These are phyloP conservation scores for Dentipellis sp. DNA, from an alignment of 768 basidiomycete species.

Conservation along the genomic window DNA sequence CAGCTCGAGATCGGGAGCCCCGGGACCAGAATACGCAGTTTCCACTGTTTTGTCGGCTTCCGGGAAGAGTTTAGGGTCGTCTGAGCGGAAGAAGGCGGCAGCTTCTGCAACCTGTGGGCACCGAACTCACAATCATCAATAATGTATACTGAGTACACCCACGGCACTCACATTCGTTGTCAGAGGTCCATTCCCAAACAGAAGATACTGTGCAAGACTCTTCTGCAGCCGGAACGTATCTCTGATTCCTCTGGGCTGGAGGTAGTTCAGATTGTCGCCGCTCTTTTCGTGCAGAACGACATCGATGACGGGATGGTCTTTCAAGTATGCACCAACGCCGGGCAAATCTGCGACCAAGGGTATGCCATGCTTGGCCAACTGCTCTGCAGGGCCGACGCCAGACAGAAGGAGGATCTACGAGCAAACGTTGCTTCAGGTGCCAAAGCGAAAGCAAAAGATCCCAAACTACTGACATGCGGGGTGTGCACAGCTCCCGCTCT, in stretches of 20 bases:
- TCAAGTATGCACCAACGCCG: slow-evolving; percentile 64
- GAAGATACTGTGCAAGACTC: slow-evolving; percentile 28
- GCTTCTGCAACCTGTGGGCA: slow-evolving; percentile 29
- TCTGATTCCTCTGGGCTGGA: slow-evolving; percentile 14
- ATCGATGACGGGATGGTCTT: slow-evolving; percentile 56
- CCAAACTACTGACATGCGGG: slow-evolving; percentile 33
- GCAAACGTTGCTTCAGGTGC: background rate
- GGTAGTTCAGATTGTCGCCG: slow-evolving; percentile 31
- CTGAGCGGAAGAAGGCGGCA: slow-evolving; percentile 44
- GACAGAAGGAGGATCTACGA: slow-evolving; percentile 58
- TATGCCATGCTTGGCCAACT: slow-evolving; percentile 45
- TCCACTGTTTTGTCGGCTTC: slow-evolving; percentile 6
- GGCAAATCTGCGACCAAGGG: slow-evolving; percentile 53
- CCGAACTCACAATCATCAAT: background rate
- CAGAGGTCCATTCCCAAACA: slow-evolving; percentile 39
- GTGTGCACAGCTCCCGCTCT: slow-evolving; percentile 59
- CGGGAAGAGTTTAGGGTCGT: slow-evolving; percentile 38
- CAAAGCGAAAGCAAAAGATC: background rate
- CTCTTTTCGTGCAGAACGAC: slow-evolving; percentile 43
- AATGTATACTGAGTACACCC: background rate
- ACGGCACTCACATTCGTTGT: slow-evolving; percentile 39
- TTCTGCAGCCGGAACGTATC: background rate
- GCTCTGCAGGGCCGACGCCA: slow-evolving; percentile 61
- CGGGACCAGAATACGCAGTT: slow-evolving; percentile 23
- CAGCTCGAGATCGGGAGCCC: slow-evolving; percentile 28